Evolutionary conservation across 352 stramenopile species (phyloP).

Genomic region (Globisporangium rhizosaccharum): DNA sequence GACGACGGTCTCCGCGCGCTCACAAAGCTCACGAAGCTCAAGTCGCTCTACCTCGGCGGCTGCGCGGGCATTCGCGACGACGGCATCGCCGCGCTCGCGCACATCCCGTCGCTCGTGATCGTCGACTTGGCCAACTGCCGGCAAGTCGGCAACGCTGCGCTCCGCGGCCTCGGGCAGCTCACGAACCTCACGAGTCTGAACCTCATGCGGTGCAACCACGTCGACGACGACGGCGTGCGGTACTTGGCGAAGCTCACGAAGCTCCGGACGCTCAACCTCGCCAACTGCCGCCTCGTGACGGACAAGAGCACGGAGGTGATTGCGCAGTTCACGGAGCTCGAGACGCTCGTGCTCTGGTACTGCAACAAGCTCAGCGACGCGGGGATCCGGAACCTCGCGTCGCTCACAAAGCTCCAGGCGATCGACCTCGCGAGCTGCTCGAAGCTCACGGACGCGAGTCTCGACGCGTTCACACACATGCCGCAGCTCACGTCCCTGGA

Average conservation of each 20-base stretch:
- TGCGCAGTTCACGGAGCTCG: constrained; percentile 34
- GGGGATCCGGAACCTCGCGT: constrained; percentile 32
- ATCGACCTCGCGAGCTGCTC: constrained; percentile 75
- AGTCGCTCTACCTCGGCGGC: constrained; percentile 56
- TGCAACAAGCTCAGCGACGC: constrained; percentile 81
- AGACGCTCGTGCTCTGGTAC: constrained; percentile 76
- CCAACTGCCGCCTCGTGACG: constrained; percentile 76
- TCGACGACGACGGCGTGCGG: constrained; percentile 49
- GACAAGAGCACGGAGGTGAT: constrained; percentile 42
- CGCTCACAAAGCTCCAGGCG: constrained; percentile 47
- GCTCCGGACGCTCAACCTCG: constrained; percentile 70
- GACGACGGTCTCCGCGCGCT: constrained; percentile 44
- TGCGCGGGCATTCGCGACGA: constrained; percentile 55
- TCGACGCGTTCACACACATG: constrained; percentile 48
- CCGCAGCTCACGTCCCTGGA: constrained; percentile 59
- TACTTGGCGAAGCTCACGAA: constrained; percentile 37
- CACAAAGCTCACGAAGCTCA: constrained; percentile 35
- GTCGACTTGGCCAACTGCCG: constrained; percentile 74
- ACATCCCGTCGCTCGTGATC: constrained; percentile 42
- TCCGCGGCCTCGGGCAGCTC: constrained; percentile 49
- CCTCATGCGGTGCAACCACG: constrained; percentile 75
- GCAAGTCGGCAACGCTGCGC: constrained; percentile 57
- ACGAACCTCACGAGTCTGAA: constrained; percentile 64
- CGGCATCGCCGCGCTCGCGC: constrained; percentile 39
- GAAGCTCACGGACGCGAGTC: constrained; percentile 48